Conservation (phyloP, 2,329 filamentous ascomycete species). For the Cladosporium phlei region DNA sequence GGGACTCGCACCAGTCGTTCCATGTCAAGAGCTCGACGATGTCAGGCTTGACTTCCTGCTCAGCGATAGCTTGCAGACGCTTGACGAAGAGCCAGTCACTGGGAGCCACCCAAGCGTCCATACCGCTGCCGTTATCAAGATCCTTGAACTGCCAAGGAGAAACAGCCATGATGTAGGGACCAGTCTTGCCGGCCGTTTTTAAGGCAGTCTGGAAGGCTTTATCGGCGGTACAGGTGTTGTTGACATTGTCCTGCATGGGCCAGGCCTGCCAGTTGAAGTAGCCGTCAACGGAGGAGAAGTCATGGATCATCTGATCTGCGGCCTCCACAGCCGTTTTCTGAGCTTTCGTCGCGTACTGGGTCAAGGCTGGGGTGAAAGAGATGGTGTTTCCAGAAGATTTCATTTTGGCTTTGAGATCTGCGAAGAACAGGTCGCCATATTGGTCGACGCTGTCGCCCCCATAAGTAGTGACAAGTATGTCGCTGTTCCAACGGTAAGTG, state of each 20-base stretch:
- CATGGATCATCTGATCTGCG: slow-evolving; percentile 26
- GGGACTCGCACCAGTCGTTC: slow-evolving; percentile 38
- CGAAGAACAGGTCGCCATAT: slow-evolving; percentile 36
- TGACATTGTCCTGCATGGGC: slow-evolving; percentile 29
- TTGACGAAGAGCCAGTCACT: slow-evolving; percentile 34
- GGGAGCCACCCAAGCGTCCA: slow-evolving; percentile 35
- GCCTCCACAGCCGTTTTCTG: slow-evolving; percentile 23
- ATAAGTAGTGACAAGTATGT: slow-evolving; percentile 35
- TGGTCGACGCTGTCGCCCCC: slow-evolving; percentile 30
- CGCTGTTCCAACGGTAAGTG: slow-evolving; percentile 34
- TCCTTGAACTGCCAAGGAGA: slow-evolving; percentile 40
- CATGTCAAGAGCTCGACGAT: slow-evolving; percentile 38
- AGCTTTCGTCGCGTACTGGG: slow-evolving; percentile 29
- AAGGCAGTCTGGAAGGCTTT: slow-evolving; percentile 33
- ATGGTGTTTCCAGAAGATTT: slow-evolving; percentile 28
- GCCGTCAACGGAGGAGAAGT: slow-evolving; percentile 34
- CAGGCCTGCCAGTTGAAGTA: slow-evolving; percentile 40
- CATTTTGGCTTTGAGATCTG: slow-evolving; percentile 31
- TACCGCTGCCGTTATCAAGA: slow-evolving; percentile 32
- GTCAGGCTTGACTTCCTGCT: slow-evolving; percentile 31
- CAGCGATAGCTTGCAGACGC: slow-evolving; percentile 25
- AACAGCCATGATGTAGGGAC: slow-evolving; percentile 38
- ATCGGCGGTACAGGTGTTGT: slow-evolving; percentile 31
- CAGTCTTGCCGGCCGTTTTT: slow-evolving; percentile 30
- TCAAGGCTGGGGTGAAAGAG: slow-evolving; percentile 33